Evolutionary conservation across 208 protist species (phyloP), one percentile per base, ranked within the genome.

Genomic region (Naegleria lovaniensis): DNA sequence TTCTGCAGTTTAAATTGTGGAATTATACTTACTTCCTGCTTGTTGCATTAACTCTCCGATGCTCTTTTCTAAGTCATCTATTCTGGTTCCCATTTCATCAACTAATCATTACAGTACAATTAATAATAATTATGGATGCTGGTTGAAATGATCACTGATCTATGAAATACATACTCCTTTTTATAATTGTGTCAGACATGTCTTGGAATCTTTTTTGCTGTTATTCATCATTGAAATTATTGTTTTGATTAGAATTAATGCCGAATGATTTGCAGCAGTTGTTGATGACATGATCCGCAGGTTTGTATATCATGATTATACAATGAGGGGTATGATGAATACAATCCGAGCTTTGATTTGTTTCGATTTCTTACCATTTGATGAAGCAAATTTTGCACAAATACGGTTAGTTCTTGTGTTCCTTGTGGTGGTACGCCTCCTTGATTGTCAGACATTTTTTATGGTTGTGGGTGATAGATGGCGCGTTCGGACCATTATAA

Each of bases 31-130:
- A 52, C 93, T 92, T 22, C 96, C 96, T 9, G 96, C 96, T 93
- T 98, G 97, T 92, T 97, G 95, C 96, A 98, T 98, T 33, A 98
- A 92, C 51, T 98, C 97, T 83, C 96, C 95, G 92, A 98, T 98
- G 0, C 96, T 97, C 83, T 94, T 95, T 93, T 98, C 97, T 11
- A 98, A 93, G 25, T 98, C 97, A 89, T 98, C 97, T 55, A 98
- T 97, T 52, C 97, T 95, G 5, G 83, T 59, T 83, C 95, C 96
- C 97, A 98, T 98, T 85, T 98, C 97, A 86, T 98, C 97, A 91
- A 98, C 85, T 88, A 58, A 7, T 87, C 4, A 58, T 38, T 83
- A 0, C 4, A 33, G 38, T 92, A 22, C 7, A 79, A 52, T 29
- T 52, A 22, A 91, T n/a, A 41, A 29, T 33, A 15, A 67, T 29